Base-by-base conservation (phyloP, 2,329 filamentous ascomycete species). In the Mycocentrospora acerina region DNA sequence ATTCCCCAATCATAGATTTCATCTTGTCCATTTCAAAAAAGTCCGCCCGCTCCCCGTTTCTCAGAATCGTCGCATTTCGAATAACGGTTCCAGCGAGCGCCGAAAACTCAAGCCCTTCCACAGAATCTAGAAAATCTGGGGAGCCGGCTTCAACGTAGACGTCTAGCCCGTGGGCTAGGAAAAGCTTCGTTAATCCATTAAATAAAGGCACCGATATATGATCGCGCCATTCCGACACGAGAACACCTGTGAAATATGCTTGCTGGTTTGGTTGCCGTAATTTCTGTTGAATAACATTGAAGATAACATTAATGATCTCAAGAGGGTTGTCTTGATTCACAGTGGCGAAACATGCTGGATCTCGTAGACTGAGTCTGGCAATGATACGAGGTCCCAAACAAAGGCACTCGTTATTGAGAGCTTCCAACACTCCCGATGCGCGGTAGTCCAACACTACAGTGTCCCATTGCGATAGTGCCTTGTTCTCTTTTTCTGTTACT, bases 11-110 rank as follows among this genome's bases (percentile, higher is more conserved):
- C 1, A 64, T 66, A 1, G 54, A 60, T 37, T 62, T 66, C 64
- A 68, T 66, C 40, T 65, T 68, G 32, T 66, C 64, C 62, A 68
- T 66, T 8, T 51, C 57, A 34, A 68, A 68, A 39, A 57, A 68
- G 37, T 68, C 64, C 35, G 64, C 43, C 9, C 59, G 57, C 35
- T 67, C 60, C 11, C 64, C 64, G 33, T 64, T 63, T 11, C 38
- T 32, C 24, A 64, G 44, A 19, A 68, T 64, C 2, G 64, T 66
- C 9, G 56, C 64, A 42, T 66, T 66, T n/a, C 60, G 52, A 7
- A 68, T 51, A 2, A 66, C 40, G 2, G 64, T 37, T 4, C 64
- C 64, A 10, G 59, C 50, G 30, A 67, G 63, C 4, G 48, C 34
- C 12, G 48, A 44, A 8, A 64, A 35, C 18, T 63, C 46, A 17